These are phyloP conservation scores for Erodium chrysanthum DNA, from an alignment of 441 rosid species.

Conservation along the genomic window DNA sequence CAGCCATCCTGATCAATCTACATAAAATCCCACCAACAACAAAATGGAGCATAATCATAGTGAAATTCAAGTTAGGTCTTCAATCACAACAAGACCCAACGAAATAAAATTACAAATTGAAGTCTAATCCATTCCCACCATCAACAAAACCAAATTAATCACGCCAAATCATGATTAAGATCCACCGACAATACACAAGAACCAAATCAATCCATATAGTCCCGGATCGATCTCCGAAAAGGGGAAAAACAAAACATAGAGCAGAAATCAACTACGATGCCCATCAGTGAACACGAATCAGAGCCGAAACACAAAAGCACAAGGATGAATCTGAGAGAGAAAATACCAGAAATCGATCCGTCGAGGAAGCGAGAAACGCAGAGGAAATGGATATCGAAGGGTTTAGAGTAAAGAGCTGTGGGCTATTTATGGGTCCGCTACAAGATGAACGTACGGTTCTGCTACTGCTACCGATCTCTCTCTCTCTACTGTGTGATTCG, in stretches of 20 bases:
- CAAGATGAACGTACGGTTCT: constrained; percentile 7
- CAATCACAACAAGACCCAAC: background rate
- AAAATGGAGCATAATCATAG: background rate
- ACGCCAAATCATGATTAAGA: background rate
- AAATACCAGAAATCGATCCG: background rate
- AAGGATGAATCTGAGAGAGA: background rate
- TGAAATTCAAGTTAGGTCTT: background rate
- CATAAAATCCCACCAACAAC: background rate
- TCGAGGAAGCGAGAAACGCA: constrained; percentile 1
- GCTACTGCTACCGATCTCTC: background rate
- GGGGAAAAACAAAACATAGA: background rate
- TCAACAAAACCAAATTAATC: background rate
- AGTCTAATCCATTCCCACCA: background rate
- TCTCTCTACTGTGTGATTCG: constrained; percentile 1
- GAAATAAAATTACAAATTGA: background rate
- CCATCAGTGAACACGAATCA: background rate
- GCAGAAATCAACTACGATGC: background rate
- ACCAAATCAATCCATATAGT: background rate
- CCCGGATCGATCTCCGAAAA: background rate
- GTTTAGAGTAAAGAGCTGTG: background rate
- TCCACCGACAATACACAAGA: background rate
- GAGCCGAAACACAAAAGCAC: background rate
- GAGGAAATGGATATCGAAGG: background rate
- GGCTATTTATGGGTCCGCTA: constrained; percentile 1
- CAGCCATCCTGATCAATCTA: background rate